A percentile compares a stretch with the other conserved stretches of the same genome.
Evolutionary conservation across 192 early-diverging fungal genomes (phyloP).

Genomic region (Dissophora globulifera): DNA sequence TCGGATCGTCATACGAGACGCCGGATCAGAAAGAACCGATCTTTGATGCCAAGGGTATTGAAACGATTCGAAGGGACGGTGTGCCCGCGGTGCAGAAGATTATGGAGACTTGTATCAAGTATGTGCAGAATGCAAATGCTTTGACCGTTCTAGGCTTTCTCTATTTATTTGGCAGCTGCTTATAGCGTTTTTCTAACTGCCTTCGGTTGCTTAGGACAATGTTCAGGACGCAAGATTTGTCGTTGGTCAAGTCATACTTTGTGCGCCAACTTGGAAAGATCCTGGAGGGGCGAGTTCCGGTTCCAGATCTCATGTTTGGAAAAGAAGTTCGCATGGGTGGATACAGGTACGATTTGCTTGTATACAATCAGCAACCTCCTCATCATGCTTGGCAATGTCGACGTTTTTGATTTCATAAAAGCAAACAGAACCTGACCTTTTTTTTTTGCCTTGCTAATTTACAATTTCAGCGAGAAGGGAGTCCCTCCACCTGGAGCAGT

Average conservation of each 20-base stretch:
- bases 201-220: slow-evolving; percentile 61
- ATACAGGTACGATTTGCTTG: slow-evolving; percentile 76
- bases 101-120: slow-evolving; percentile 80
- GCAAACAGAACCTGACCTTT: no score
- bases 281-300: slow-evolving; percentile 68
- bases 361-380: no score
- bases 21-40: slow-evolving; percentile 69
- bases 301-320: slow-evolving; percentile 89
- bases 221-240: slow-evolving; percentile 85
- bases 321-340: slow-evolving; percentile 85
- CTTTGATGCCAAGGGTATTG: slow-evolving; percentile 97
- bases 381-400: no score
- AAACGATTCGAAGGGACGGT: slow-evolving; percentile 92
- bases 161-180: no score
- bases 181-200: background rate
- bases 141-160: no score
- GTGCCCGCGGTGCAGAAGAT: slow-evolving; percentile 82
- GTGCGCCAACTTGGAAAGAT: slow-evolving; percentile 78
- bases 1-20: slow-evolving; percentile 85
- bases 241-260: slow-evolving; percentile 80
- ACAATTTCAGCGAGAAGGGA: slow-evolving; percentile 55
- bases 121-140: no score
- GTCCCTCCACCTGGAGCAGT: slow-evolving; percentile 78
- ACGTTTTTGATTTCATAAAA: no score
- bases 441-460: background rate